Evolutionary conservation across 306 rosid species (phyloP), one percentile per base, ranked within the genome.

Genomic region (Ammopiptanthus mongolicus): DNA sequence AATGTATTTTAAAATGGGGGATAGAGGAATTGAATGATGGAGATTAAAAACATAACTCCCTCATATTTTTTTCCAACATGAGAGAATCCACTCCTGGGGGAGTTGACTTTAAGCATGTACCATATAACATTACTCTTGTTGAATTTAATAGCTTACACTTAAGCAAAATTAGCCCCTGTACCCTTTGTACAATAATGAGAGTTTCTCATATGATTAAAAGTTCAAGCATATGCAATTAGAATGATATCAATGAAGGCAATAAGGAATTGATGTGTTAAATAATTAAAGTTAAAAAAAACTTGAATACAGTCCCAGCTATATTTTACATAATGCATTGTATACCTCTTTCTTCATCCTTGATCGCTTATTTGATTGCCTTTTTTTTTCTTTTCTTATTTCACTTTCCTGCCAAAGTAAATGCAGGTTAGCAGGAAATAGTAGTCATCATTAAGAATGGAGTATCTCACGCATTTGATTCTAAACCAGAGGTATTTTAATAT

Each of bases 321-420:
- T 14, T 7, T 33, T 47, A n/a, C 68, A 6, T 4, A 17, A 44
- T 12, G 60, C 31, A 57, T 31, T 31, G 15, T 5, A n/a, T 80
- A 86, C 93, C 90, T 74, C 72, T 46, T 65, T 77, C 19, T 73
- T 78, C n/a, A 66, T 25, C 69, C 79, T 81, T 59, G 78, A 52
- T 74, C 85, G 82, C 80, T 29, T 64, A 22, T 77, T 78, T 28
- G 74, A 57, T 33, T 51, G 71, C 53, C 71, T 82, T 71, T 55
- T 88, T 67, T 62, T 84, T 68, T 71, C 84, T 64, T 33, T 60
- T 75, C 53, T 82, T 65, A 25, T 34, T 17, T 80, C 81, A n/a
- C 22, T 68, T 21, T 78, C 89, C 92, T 86, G 80, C 59, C 46
- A 52, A 69, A 80, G 74, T 33, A 74, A 51, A 44, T 69, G 36